phyloP scores from a whole-genome alignment of 2,329 filamentous ascomycete species.

The Nigrospora oryzae region DNA sequence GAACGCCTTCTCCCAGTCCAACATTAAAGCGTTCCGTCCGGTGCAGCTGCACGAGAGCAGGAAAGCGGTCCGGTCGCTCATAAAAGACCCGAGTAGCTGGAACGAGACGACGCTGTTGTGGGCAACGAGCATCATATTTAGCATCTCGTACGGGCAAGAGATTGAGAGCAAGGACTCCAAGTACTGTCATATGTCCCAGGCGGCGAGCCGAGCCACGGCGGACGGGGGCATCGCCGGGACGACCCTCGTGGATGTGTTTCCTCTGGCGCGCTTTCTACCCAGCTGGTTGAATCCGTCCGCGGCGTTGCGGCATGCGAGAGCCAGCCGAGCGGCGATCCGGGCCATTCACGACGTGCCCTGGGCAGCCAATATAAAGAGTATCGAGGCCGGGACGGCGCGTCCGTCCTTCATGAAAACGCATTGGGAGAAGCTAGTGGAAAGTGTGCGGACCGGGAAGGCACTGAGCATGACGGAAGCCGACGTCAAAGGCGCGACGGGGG shows the following conservation, averaged over 20 bases:
- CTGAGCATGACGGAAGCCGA: conserved; percentile 30
- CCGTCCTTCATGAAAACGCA: conserved; percentile 22
- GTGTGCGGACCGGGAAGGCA: conserved; percentile 13
- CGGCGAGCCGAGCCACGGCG: conserved; percentile 6
- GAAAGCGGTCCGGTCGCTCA: conserved; percentile 15
- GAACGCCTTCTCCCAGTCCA: conserved; percentile 26
- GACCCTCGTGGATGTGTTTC: conserved; percentile 39
- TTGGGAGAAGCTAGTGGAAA: conserved; percentile 17
- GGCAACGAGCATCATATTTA: conserved; percentile 16
- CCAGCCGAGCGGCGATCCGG: conserved; percentile 7
- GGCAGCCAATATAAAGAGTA: conserved; percentile 16
- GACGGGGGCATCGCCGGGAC: conserved; percentile 16
- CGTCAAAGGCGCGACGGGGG: conserved; percentile 39
- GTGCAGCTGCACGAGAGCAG: conserved; percentile 22
- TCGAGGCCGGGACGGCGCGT: conserved; percentile 21
- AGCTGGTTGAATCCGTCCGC: conserved; percentile 17
- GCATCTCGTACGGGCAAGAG: conserved; percentile 15
- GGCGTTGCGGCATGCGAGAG: conserved; percentile 14
- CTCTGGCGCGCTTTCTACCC: conserved; percentile 32
- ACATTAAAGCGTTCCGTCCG: conserved; percentile 19
- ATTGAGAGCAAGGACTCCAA: conserved; percentile 12
- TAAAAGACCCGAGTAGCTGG: conserved; percentile 11
- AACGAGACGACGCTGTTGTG: conserved; percentile 13
- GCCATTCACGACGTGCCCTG: conserved; percentile 35
- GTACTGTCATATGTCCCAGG: conserved; percentile 11